Conservation (phyloP, 1,284 basidiomycete genomes). For the Paramarasmius palmivorus region DNA sequence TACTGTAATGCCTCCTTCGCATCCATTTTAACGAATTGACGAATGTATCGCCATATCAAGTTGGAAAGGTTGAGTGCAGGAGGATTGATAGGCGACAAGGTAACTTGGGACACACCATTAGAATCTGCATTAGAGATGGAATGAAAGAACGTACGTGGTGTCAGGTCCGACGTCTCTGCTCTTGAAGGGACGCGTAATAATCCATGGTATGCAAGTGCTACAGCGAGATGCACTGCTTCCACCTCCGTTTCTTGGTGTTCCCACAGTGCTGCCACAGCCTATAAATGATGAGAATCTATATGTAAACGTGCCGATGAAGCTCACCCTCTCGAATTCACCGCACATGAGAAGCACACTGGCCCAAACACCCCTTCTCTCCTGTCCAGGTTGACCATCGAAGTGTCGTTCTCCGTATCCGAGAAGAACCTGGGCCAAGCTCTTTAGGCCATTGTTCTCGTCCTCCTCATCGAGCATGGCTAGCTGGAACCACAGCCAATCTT, state of each 20-base stretch:
- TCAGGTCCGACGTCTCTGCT: constrained; percentile 81
- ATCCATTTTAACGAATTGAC: constrained; percentile 89
- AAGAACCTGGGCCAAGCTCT: constrained; percentile 79
- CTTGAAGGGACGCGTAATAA: constrained; percentile 81
- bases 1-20: constrained; percentile 95
- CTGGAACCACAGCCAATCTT: constrained; percentile 99
- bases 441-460: constrained; percentile 72
- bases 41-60: constrained; percentile 90
- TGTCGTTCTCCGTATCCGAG: constrained; percentile 89
- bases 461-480: constrained; percentile 85
- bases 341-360: constrained; percentile 90
- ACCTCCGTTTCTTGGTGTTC: constrained; percentile 87
- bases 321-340: constrained; percentile 90
- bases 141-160: constrained; percentile 59
- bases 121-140: constrained; percentile 6
- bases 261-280: constrained; percentile 91
- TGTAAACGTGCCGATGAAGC: constrained; percentile 27
- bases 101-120: too few species aligned
- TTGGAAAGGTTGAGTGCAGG: constrained; percentile 83
- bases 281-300: constrained; percentile 4
- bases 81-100: constrained; percentile 60
- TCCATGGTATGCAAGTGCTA: constrained; percentile 93
- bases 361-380: constrained; percentile 74
- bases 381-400: constrained; percentile 74
- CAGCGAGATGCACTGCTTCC: constrained; percentile 93